phyloP scores from a whole-genome alignment of 2,329 filamentous ascomycete genomes.

The Diplodia seriata region DNA sequence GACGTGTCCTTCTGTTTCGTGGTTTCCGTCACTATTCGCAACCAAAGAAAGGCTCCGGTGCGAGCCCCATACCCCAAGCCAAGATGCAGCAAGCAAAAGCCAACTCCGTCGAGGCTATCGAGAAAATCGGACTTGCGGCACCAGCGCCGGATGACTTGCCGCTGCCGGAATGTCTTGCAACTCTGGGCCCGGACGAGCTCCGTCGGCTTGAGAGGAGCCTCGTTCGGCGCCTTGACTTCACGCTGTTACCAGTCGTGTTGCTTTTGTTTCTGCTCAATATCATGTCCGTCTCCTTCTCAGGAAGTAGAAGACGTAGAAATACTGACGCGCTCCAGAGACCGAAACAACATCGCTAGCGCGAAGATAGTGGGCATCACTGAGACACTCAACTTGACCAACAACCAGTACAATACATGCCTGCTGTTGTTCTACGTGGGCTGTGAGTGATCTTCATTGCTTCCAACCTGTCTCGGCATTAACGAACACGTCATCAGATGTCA shows the following conservation, averaged over 20 bases:
- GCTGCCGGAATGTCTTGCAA: not conserved
- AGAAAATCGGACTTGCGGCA: not conserved
- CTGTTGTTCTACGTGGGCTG: constrained; percentile 39
- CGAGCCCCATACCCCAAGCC: not conserved
- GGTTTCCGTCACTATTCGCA: too few relatives aligned
- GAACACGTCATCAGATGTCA: constrained; percentile 21
- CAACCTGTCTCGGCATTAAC: not conserved
- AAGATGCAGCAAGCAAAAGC: not conserved
- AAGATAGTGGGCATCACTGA: constrained; percentile 44
- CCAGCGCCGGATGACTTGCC: not conserved
- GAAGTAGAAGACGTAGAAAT: too few relatives aligned
- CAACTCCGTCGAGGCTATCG: constrained; percentile 2
- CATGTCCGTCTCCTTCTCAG: not conserved
- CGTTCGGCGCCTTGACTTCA: constrained; percentile 29
- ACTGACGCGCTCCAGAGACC: constrained; percentile 4
- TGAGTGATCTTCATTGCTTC: not conserved
- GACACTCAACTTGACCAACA: constrained; percentile 39
- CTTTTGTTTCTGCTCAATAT: constrained; percentile 31
- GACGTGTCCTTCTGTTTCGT: not conserved
- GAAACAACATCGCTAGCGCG: constrained; percentile 46
- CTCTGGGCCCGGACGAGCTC: constrained; percentile 9
- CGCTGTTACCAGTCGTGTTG: constrained; percentile 29
- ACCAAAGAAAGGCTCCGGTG: not conserved
- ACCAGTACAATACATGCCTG: constrained; percentile 44
- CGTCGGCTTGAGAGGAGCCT: constrained; percentile 35